Evolutionary conservation across 768 basidiomycete genomes (phyloP).

Genomic region (Candolleomyces aberdarensis): DNA sequence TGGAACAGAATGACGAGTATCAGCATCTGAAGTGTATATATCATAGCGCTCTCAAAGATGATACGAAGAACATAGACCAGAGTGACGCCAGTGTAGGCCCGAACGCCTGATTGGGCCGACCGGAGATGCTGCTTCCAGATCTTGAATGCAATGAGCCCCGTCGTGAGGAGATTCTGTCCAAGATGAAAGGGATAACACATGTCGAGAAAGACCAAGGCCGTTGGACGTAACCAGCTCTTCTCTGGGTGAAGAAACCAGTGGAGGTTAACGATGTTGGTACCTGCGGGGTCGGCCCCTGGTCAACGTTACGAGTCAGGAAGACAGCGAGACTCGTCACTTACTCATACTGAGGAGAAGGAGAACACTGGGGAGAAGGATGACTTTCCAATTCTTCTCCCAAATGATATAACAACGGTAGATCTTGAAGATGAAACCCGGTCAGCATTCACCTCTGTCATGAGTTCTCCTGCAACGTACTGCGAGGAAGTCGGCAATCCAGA

Average conservation of each 20-base stretch:
- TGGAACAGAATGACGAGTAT: constrained; percentile 15
- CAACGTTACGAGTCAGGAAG: no score
- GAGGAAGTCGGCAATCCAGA: neutral
- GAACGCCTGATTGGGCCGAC: constrained; percentile 1
- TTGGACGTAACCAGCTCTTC: neutral
- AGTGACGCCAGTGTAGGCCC: constrained; percentile 4
- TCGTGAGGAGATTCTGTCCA: constrained; percentile 9
- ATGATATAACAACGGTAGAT: neutral
- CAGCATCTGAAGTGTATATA: constrained; percentile 12
- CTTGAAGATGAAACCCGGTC: neutral
- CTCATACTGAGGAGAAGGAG: neutral
- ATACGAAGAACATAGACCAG: constrained; percentile 14
- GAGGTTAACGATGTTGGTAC: neutral
- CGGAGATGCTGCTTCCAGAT: constrained; percentile 9
- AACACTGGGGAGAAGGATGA: neutral
- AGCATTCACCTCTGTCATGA: neutral
- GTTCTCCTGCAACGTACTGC: neutral
- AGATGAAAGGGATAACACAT: constrained; percentile 8
- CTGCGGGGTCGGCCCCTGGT: neutral
- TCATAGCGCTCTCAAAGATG: constrained; percentile 13
- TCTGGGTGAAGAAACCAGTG: neutral
- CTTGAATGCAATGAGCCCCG: constrained; percentile 11
- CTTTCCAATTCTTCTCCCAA: neutral
- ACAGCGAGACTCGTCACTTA: neutral
- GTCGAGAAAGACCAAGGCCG: neutral